These are phyloP conservation scores for Linnemannia zychae DNA, from an alignment of 192 early-diverging fungal species.

Conservation along the genomic window DNA sequence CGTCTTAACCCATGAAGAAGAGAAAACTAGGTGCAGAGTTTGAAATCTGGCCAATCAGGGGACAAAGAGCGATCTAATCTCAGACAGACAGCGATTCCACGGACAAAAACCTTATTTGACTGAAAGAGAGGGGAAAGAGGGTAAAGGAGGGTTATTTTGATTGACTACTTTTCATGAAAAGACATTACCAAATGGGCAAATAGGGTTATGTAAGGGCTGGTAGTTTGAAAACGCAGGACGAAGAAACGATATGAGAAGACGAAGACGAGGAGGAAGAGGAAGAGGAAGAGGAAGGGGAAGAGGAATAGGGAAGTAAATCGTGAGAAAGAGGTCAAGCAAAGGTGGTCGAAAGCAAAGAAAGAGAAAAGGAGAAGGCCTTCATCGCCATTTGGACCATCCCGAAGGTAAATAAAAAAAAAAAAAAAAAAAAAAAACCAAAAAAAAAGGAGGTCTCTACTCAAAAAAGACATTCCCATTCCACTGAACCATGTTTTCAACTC, in stretches of 20 bases:
- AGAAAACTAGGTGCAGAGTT: neutral
- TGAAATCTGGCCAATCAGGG: neutral
- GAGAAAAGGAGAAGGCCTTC: neutral
- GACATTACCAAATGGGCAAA: neutral
- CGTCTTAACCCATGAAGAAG: neutral
- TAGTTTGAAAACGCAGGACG: too few relatives aligned
- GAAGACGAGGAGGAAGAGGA: neutral
- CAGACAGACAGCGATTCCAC: neutral
- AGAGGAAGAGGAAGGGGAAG: too few relatives aligned
- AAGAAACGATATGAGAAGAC: too few relatives aligned
- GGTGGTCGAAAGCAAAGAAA: neutral
- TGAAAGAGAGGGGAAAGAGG: too few relatives aligned
- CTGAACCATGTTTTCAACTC: neutral
- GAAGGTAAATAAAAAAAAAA: neutral
- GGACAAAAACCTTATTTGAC: conserved; percentile 2
- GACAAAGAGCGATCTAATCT: neutral
- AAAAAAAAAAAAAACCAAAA: neutral
- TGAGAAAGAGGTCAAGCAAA: neutral
- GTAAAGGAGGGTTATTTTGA: too few relatives aligned
- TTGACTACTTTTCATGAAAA: too few relatives aligned
- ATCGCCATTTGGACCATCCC: too few relatives aligned
- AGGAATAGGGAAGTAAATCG: neutral
- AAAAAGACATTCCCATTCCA: neutral
- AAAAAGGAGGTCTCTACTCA: neutral
- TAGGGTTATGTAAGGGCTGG: too few relatives aligned